Percentiles rank a stretch among this genome's conserved stretches.
Evolutionary conservation across 1,284 basidiomycete species (phyloP).

Genomic region (Trametes versicolor): DNA sequence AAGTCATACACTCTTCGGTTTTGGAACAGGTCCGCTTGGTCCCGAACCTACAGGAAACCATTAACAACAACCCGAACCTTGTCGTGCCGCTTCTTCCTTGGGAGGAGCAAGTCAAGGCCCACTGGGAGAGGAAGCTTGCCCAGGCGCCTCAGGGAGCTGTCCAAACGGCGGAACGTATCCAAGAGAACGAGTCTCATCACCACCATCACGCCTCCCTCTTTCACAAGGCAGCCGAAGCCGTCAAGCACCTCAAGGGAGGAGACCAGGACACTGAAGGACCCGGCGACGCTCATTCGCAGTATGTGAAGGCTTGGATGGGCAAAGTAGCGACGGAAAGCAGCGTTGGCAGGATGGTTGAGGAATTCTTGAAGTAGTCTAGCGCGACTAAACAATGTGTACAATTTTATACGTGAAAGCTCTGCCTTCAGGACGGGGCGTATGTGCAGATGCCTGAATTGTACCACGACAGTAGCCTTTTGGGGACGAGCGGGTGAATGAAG

Average conservation of each 20-base stretch:
- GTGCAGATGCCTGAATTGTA: not conserved
- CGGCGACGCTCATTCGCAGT: constrained; percentile 10
- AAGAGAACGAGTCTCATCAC: constrained; percentile 13
- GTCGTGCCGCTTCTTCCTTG: constrained; percentile 57
- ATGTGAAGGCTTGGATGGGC: constrained; percentile 23
- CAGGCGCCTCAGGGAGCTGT: not conserved
- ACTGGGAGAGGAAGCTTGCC: constrained; percentile 50
- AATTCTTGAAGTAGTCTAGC: constrained; percentile 21
- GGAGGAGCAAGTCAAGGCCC: constrained; percentile 58
- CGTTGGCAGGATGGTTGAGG: constrained; percentile 34
- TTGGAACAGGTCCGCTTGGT: constrained; percentile 53
- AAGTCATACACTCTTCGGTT: constrained; percentile 70
- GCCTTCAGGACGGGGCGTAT: not conserved
- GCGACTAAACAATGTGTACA: not conserved
- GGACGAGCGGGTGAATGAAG: constrained; percentile 19
- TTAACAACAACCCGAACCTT: constrained; percentile 56
- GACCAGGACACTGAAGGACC: not conserved
- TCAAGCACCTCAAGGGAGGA: constrained; percentile 20
- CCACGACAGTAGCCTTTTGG: constrained; percentile 3
- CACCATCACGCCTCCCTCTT: constrained; percentile 10
- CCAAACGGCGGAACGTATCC: constrained; percentile 10
- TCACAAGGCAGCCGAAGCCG: constrained; percentile 18
- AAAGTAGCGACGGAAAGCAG: constrained; percentile 32
- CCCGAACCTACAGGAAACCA: constrained; percentile 46
- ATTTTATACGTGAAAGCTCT: too few species aligned